A percentile compares a stretch with the other conserved stretches of the same genome.
These are phyloP conservation scores for Fraxinus platypoda DNA, from an alignment of 305 asterid species.

Conservation along the genomic window DNA sequence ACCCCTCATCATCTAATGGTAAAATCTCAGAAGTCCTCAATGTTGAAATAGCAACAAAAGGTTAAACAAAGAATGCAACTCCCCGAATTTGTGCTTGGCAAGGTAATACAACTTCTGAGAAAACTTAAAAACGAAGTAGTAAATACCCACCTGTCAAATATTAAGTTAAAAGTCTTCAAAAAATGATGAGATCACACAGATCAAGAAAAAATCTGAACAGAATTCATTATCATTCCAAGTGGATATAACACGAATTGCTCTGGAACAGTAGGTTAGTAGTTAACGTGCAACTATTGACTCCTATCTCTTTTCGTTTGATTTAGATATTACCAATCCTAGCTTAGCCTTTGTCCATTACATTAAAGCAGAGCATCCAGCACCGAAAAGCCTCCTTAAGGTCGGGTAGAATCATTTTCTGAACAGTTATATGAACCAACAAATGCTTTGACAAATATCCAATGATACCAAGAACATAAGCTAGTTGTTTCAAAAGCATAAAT, in stretches of 20 bases:
- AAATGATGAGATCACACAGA: background rate
- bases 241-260: background rate
- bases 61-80: background rate
- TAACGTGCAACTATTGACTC: background rate
- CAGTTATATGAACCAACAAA: background rate
- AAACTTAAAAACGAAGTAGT: background rate
- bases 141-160: background rate
- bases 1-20: background rate
- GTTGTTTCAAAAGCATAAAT: background rate
- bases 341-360: background rate
- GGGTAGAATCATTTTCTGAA: background rate
- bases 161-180: background rate
- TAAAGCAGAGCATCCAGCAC: background rate
- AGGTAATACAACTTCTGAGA: background rate
- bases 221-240: background rate
- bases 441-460: background rate
- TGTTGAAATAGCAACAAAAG: background rate
- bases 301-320: background rate
- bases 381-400: background rate
- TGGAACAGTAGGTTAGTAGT: background rate
- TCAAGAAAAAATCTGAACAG: background rate
- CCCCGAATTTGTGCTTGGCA: background rate
- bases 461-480: conserved; percentile 5
- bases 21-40: background rate
- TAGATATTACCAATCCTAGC: background rate